These are phyloP conservation scores for Agaricales sp. DNA, from an alignment of 1,284 basidiomycete species.

Conservation along the genomic window DNA sequence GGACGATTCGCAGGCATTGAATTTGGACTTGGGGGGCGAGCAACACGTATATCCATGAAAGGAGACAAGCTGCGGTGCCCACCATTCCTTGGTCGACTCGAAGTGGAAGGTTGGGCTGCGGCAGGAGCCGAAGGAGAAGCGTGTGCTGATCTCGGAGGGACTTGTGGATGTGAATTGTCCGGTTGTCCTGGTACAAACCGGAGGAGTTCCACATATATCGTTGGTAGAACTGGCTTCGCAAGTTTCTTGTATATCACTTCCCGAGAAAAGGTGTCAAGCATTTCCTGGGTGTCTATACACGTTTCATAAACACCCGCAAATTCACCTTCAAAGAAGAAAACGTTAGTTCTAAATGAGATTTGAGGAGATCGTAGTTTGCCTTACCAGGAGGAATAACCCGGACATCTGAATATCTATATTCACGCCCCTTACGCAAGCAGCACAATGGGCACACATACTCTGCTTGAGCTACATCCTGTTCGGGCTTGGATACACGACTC, in stretches of 20 bases:
- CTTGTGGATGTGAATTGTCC: background rate
- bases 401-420: conserved; percentile 63
- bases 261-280: conserved; percentile 65
- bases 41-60: background rate
- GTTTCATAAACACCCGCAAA: conserved; percentile 29
- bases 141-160: too few relatives aligned
- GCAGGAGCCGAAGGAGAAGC: background rate
- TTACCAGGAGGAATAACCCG: conserved; percentile 56
- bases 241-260: conserved; percentile 60
- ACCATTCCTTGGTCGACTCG: background rate
- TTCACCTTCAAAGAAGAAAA: conserved; percentile 24
- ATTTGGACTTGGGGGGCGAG: too few relatives aligned
- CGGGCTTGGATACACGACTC: conserved; percentile 16
- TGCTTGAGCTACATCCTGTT: conserved; percentile 21
- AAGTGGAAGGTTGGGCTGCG: background rate
- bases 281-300: conserved; percentile 61
- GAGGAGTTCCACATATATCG: conserved; percentile 65
- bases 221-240: conserved; percentile 49
- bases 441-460: conserved; percentile 63
- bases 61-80: background rate
- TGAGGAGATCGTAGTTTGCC: conserved; percentile 12
- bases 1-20: too few relatives aligned
- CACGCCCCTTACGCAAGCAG: conserved; percentile 57
- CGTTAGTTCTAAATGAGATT: background rate
- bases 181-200: conserved; percentile 39